A percentile compares a stretch with the other conserved stretches of the same genome.
These are phyloP conservation scores for Aspergillus bombycis DNA, from an alignment of 2,329 filamentous ascomycete species.

Conservation along the genomic window DNA sequence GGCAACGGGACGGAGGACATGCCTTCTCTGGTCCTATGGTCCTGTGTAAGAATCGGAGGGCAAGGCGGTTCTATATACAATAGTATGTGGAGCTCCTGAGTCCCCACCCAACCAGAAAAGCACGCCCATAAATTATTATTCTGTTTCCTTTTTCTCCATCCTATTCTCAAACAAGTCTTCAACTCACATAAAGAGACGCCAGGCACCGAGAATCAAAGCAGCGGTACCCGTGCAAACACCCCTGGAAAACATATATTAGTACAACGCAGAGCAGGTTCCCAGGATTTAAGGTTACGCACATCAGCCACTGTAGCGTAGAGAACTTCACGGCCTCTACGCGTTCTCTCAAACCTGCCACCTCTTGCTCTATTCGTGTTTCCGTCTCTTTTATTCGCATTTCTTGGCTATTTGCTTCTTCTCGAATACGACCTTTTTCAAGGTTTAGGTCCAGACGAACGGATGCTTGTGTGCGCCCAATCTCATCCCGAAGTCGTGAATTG, in stretches of 20 bases:
- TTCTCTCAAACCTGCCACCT: slow-evolving; percentile 86
- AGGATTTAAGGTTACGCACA: slow-evolving; percentile 63
- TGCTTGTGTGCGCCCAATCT: slow-evolving; percentile 91
- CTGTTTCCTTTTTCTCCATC: neutral
- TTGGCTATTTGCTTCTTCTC: slow-evolving; percentile 94
- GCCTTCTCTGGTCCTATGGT: neutral
- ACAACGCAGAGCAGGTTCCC: slow-evolving; percentile 3
- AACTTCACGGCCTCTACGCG: slow-evolving; percentile 98
- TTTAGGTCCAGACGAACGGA: slow-evolving; percentile 91
- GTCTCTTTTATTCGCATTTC: slow-evolving; percentile 99
- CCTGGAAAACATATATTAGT: slow-evolving; percentile 44
- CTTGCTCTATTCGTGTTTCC: slow-evolving; percentile 97
- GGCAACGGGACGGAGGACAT: neutral
- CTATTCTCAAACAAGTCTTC: neutral
- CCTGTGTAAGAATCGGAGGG: neutral
- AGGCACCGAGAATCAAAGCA: slow-evolving; percentile 68
- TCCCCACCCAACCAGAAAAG: neutral
- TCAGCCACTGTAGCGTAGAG: slow-evolving; percentile 95
- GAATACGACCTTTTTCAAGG: slow-evolving; percentile 91
- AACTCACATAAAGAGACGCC: slow-evolving; percentile 64
- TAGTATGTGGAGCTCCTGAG: neutral
- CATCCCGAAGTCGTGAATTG: slow-evolving; percentile 84
- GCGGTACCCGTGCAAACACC: slow-evolving; percentile 69
- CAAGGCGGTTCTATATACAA: neutral
- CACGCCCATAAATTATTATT: neutral